Evolutionary conservation across 75 land plant species (phyloP).

Genomic region (Picea glauca): DNA sequence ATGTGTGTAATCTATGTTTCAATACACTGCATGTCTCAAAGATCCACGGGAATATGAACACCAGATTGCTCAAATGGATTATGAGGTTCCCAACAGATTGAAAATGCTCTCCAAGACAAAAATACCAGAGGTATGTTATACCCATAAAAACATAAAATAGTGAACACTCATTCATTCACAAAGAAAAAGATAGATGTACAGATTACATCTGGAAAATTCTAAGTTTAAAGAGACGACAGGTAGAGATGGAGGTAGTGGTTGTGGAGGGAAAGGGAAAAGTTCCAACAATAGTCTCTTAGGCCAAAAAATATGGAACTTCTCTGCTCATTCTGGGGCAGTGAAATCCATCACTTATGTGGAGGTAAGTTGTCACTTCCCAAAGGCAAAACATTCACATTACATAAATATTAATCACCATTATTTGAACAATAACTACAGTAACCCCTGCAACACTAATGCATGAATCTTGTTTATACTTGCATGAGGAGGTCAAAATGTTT

Average conservation of each 20-base stretch:
- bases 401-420: no score
- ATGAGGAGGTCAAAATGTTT: no score
- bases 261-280: conserved; percentile 51
- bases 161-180: not conserved
- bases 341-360: conserved; percentile 23
- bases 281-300: conserved; percentile 44
- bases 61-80: not conserved
- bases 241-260: conserved; percentile 23
- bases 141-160: not conserved
- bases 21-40: not conserved
- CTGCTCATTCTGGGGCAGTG: conserved; percentile 55
- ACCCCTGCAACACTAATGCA: no score
- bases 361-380: not conserved
- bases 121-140: not conserved
- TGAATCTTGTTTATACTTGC: no score
- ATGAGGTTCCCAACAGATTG: not conserved
- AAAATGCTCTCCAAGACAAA: not conserved
- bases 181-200: no score
- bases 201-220: not conserved
- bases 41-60: not conserved
- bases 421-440: no score
- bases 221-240: conserved; percentile 10
- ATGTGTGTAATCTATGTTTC: no score
- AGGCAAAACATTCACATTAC: no score
- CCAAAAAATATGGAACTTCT: conserved; percentile 28